Percentiles rank a stretch among this genome's conserved stretches.
Evolutionary conservation across 139 green algal species (phyloP).

Genomic region (Eudorina sp.): DNA sequence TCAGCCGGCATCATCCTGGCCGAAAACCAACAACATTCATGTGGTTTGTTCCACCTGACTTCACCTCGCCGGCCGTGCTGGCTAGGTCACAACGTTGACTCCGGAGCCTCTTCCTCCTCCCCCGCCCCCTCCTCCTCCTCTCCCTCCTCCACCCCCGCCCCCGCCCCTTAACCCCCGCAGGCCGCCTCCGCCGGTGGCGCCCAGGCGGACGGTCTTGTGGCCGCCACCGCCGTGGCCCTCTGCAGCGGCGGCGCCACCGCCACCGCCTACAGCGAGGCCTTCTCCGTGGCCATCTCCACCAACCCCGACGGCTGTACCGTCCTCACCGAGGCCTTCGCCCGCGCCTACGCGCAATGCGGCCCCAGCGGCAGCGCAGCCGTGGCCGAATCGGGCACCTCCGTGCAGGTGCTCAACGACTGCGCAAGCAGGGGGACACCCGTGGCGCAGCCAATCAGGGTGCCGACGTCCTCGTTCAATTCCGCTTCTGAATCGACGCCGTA

Average conservation of each 20-base stretch:
- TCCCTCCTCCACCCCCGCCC: no score
- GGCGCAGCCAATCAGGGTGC: no score
- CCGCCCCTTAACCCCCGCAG: background rate
- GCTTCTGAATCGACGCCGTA: no score
- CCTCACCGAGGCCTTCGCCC: slow-evolving; percentile 31
- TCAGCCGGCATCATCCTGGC: no score
- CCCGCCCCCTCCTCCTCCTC: no score
- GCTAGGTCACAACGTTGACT: no score
- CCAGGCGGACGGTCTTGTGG: slow-evolving; percentile 18
- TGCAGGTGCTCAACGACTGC: slow-evolving; percentile 27
- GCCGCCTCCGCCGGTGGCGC: slow-evolving; percentile 26
- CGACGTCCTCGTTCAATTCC: no score
- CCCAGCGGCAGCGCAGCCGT: background rate
- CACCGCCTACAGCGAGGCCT: slow-evolving; percentile 17
- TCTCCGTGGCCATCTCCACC: background rate
- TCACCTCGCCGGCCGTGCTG: no score
- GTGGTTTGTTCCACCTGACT: no score
- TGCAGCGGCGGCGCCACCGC: slow-evolving; percentile 33
- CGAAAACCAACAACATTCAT: no score
- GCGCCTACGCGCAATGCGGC: slow-evolving; percentile 11
- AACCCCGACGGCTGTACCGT: slow-evolving; percentile 46
- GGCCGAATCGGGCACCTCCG: slow-evolving; percentile 12
- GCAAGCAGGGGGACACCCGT: background rate
- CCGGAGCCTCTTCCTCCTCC: no score
- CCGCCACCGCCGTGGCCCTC: slow-evolving; percentile 36